These are phyloP conservation scores for Ammopiptanthus mongolicus DNA, from an alignment of 306 rosid genomes.

Conservation along the genomic window DNA sequence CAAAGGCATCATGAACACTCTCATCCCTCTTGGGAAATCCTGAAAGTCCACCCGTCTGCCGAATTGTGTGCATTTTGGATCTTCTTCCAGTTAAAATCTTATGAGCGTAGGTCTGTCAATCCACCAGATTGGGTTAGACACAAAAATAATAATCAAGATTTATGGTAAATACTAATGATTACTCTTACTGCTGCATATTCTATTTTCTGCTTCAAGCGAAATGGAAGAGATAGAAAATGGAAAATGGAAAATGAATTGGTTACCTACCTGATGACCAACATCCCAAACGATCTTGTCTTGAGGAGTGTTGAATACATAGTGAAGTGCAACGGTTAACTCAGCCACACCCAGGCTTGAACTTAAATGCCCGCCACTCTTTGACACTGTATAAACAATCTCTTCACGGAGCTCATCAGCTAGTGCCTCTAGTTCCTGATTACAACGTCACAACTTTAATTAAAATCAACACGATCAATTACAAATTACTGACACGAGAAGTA, in stretches of 20 bases:
- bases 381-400: slow-evolving; percentile 54
- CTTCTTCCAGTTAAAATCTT: slow-evolving; percentile 72
- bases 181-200: background rate
- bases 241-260: background rate
- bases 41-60: slow-evolving; percentile 58
- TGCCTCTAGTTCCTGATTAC: slow-evolving; percentile 43
- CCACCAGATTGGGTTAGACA: background rate
- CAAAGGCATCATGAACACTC: slow-evolving; percentile 61
- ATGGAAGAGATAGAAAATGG: background rate
- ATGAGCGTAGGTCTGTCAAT: slow-evolving; percentile 53
- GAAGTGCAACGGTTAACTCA: slow-evolving; percentile 66
- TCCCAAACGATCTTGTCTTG: slow-evolving; percentile 72
- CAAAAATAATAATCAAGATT: background rate
- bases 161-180: background rate
- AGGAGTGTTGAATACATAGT: slow-evolving; percentile 57
- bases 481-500: no score
- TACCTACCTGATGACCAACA: slow-evolving; percentile 76
- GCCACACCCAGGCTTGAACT: slow-evolving; percentile 71
- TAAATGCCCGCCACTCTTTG: slow-evolving; percentile 53
- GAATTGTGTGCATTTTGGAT: slow-evolving; percentile 56
- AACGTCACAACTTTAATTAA: background rate
- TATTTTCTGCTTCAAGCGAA: no score
- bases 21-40: slow-evolving; percentile 71
- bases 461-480: background rate
- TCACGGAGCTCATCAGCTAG: slow-evolving; percentile 51